Evolutionary conservation across 2,329 filamentous ascomycete species (phyloP), one percentile per base, ranked within the genome.

Genomic region (Aspergillus tubingensis): DNA sequence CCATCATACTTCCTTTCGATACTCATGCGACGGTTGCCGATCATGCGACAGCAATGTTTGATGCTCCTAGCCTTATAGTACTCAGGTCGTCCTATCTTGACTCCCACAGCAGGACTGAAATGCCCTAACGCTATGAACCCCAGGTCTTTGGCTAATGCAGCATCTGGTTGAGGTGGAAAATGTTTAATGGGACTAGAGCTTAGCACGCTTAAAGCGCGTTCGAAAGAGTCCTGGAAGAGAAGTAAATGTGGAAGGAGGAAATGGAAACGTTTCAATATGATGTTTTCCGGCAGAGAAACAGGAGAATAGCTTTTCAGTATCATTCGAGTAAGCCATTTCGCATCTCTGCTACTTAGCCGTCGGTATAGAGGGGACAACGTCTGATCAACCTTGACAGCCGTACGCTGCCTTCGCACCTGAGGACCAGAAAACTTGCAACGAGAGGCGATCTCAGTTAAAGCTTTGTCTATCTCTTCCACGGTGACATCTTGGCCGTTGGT

Each of bases 321-420:
- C 30, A 97, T 79, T 3, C 93, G 84, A 0, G 91, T 91, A 10
- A 96, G 82, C 93, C 93, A 97, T 76, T 96, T 96, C 3, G 88
- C 89, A 70, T 96, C 91, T 47, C 81, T 80, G 3, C 91, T 85
- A 49, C 81, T 80, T 8, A 92, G 71, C 7, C 85, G 83, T 30
- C 76, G 79, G 68, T 90, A 90, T 1, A 93, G 70, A 0, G 73
- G 71, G 19, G 80, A 80, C 1, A 94, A 73, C 3, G 82, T 72
- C 4, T 77, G 75, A 21, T 80, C 74, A 69, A 84, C 68, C 67
- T 79, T 72, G 2, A 73, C 72, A 4, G 73, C 73, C 19, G 73
- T 67, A 48, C 75, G 68, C 36, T 72, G 72, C 39, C 70, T 70
- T 68, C 84, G 82, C 57, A 92, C 79, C 15, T 81, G 79, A 1